Evolutionary conservation across 176 grass and related monocot genomes (phyloP).

Genomic region (Aechmea fasciata): DNA sequence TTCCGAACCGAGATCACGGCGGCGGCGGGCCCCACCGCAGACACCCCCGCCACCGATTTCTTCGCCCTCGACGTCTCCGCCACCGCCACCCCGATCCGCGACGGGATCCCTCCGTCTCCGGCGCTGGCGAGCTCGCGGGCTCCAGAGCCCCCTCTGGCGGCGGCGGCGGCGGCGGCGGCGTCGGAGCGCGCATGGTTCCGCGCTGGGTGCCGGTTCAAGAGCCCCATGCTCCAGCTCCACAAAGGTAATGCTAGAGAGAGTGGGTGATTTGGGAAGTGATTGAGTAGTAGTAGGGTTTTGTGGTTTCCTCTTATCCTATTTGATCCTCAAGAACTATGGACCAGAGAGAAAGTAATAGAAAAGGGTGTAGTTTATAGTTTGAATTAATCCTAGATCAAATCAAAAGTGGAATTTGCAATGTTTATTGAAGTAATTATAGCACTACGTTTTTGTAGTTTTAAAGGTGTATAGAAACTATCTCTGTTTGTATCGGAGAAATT

Average conservation of each 20-base stretch:
- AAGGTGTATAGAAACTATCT: too few species aligned
- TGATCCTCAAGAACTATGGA: too few species aligned
- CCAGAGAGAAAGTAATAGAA: too few species aligned
- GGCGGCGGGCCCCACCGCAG: conserved; percentile 21
- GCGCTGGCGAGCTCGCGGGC: not conserved
- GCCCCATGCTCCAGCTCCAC: conserved; percentile 98
- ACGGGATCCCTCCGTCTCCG: not conserved
- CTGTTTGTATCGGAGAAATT: too few species aligned
- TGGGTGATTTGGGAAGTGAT: not conserved
- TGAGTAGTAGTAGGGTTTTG: not conserved
- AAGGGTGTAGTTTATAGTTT: too few species aligned
- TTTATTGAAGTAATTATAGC: too few species aligned
- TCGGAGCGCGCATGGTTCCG: conserved; percentile 77
- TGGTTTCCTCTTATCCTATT: too few species aligned
- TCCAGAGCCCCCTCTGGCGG: conserved; percentile 5
- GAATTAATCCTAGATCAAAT: too few species aligned
- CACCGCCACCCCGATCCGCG: not conserved
- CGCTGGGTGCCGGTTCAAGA: conserved; percentile 51
- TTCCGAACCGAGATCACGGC: conserved; percentile 79
- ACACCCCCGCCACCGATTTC: conserved; percentile 52
- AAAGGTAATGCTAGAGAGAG: conserved; percentile 33
- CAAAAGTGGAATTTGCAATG: too few species aligned
- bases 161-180: conserved; percentile 10
- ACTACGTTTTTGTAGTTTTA: too few species aligned
- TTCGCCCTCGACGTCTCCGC: conserved; percentile 61